These are phyloP conservation scores for Tetradesmus lagerheimii DNA, from an alignment of 139 green algal genomes.

Conservation along the genomic window DNA sequence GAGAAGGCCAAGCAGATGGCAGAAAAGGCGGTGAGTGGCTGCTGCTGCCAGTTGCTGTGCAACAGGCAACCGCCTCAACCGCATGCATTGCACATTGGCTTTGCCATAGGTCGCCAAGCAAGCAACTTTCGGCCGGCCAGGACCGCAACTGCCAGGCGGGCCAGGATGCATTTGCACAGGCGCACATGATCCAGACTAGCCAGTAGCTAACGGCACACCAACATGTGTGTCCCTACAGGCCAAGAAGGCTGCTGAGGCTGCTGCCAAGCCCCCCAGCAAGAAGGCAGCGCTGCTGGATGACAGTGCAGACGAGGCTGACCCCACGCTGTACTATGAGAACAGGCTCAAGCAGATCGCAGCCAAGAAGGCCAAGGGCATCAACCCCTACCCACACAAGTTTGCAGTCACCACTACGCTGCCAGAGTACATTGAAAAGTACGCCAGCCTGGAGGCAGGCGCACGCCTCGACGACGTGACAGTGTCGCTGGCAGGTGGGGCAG, in stretches of 20 bases:
- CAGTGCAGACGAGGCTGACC: slow-evolving; percentile 81
- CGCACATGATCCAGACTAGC: not conserved
- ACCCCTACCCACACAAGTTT: slow-evolving; percentile 99
- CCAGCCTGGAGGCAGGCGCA: slow-evolving; percentile 68
- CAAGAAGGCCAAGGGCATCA: slow-evolving; percentile 85
- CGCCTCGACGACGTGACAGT: slow-evolving; percentile 71
- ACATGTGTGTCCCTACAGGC: slow-evolving; percentile 58
- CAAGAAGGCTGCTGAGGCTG: slow-evolving; percentile 74
- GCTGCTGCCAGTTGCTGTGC: not conserved
- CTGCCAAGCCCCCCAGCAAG: slow-evolving; percentile 53
- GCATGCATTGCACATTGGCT: not conserved
- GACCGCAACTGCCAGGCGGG: not conserved
- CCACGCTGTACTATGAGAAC: slow-evolving; percentile 94
- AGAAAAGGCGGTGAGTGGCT: slow-evolving; percentile 84
- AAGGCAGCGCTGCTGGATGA: slow-evolving; percentile 79
- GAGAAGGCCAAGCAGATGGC: slow-evolving; percentile 82
- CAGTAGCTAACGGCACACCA: not conserved
- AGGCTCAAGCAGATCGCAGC: slow-evolving; percentile 76
- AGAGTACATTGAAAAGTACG: slow-evolving; percentile 88
- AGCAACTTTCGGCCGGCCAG: not conserved
- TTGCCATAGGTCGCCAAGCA: too few species aligned
- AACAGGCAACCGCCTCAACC: slow-evolving; percentile 1
- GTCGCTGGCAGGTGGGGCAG: slow-evolving; percentile 69
- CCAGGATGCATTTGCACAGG: not conserved
- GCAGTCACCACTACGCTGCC: slow-evolving; percentile 81